Conservation (phyloP, 352 stramenopile species). For the Aphanomyces invadans region DNA sequence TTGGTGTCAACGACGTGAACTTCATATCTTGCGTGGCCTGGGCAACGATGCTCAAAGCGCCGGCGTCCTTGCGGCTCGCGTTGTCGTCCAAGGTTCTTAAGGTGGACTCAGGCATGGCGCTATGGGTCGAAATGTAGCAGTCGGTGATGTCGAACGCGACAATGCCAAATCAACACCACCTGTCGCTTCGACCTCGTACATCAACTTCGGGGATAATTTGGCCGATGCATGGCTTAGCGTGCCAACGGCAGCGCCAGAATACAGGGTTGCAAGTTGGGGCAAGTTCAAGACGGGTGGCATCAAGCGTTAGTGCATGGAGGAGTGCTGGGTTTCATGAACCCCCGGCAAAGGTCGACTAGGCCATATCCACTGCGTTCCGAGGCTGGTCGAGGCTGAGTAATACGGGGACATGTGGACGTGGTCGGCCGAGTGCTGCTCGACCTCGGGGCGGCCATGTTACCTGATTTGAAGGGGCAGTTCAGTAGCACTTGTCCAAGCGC, state of each 20-base stretch:
- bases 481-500: too few relatives aligned
- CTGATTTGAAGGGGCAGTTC: too few relatives aligned
- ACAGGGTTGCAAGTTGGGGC: background rate
- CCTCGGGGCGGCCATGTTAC: too few relatives aligned
- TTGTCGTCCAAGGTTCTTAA: background rate
- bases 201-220: background rate
- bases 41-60: background rate
- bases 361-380: too few relatives aligned
- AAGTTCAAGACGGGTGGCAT: background rate
- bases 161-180: background rate
- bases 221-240: background rate
- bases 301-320: too few relatives aligned
- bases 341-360: too few relatives aligned
- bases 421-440: too few relatives aligned
- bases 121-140: background rate
- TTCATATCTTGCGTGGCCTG: background rate
- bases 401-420: too few relatives aligned
- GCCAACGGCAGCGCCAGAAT: background rate
- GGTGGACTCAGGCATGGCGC: background rate
- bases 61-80: background rate
- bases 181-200: background rate
- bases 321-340: too few relatives aligned
- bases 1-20: background rate
- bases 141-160: background rate
- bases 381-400: too few relatives aligned